Evolutionary conservation across 1,284 basidiomycete genomes (phyloP).

Genomic region (Ganoderma leucocontextum): DNA sequence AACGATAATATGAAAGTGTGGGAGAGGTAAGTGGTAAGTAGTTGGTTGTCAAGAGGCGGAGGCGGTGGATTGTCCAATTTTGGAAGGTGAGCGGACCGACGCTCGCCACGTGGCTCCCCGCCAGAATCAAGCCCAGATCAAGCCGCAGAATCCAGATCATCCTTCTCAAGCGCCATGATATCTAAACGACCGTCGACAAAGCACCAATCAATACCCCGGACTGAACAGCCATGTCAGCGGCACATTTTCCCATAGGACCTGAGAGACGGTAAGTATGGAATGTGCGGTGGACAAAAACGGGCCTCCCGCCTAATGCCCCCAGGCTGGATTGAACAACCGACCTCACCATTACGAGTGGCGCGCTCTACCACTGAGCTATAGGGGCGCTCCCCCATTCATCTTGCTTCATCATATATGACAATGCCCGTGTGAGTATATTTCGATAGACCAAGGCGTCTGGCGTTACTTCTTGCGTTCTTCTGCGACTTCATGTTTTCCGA

Average conservation of each 20-base stretch:
- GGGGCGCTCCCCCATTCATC: conserved; percentile 5
- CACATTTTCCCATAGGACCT: too few relatives aligned
- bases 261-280: too few relatives aligned
- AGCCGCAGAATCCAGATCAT: too few relatives aligned
- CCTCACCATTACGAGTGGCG: conserved; percentile 36
- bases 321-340: conserved; percentile 36
- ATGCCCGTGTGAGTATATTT: too few relatives aligned
- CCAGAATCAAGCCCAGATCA: not conserved
- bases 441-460: not conserved
- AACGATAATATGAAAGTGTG: not conserved
- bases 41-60: not conserved
- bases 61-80: not conserved
- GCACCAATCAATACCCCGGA: too few relatives aligned
- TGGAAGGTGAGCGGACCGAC: not conserved
- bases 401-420: too few relatives aligned
- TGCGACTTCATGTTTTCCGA: conserved; percentile 53
- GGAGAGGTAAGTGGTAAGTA: not conserved
- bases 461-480: not conserved
- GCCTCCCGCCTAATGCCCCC: too few relatives aligned
- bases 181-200: too few relatives aligned
- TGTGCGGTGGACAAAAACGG: too few relatives aligned
- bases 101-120: not conserved
- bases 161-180: too few relatives aligned
- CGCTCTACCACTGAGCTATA: conserved; percentile 36
- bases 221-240: too few relatives aligned